A percentile compares a stretch with the other conserved stretches of the same genome.
Evolutionary conservation across 208 protist genomes (phyloP).

Genomic region (Trypanosoma mega): DNA sequence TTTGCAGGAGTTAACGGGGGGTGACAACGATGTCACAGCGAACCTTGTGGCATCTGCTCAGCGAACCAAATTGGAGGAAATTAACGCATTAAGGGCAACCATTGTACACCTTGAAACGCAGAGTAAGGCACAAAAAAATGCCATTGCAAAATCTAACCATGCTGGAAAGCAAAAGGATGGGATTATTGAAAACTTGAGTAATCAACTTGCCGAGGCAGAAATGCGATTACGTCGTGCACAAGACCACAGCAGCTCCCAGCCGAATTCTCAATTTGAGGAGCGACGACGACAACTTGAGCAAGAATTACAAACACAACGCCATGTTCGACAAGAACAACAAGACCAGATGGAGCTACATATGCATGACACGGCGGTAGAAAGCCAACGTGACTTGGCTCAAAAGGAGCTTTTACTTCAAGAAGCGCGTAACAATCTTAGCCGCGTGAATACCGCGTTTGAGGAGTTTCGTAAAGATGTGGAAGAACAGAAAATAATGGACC

Average conservation of each 20-base stretch:
- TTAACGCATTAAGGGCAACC: background rate
- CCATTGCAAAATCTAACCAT: background rate
- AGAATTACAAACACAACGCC: too few relatives aligned
- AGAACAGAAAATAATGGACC: background rate
- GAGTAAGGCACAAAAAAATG: background rate
- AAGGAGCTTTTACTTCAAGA: constrained; percentile 13
- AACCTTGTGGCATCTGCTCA: background rate
- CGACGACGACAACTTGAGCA: too few relatives aligned
- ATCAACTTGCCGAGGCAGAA: constrained; percentile 9
- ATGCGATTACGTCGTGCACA: background rate
- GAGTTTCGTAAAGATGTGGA: constrained; percentile 4
- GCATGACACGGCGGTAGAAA: too few relatives aligned
- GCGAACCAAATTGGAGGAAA: background rate
- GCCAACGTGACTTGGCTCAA: background rate
- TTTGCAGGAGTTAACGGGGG: background rate
- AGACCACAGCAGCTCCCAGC: background rate
- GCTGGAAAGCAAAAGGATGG: constrained; percentile 7
- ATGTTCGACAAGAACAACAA: background rate
- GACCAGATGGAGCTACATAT: background rate
- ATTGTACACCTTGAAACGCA: background rate
- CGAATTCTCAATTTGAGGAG: background rate
- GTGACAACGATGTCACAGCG: background rate
- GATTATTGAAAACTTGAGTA: background rate
- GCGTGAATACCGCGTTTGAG: constrained; percentile 1
- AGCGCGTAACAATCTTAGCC: background rate